Percentiles rank a stretch among this genome's conserved stretches.
Conservation (phyloP, 352 stramenopile species). For the Phytopythium montanum region DNA sequence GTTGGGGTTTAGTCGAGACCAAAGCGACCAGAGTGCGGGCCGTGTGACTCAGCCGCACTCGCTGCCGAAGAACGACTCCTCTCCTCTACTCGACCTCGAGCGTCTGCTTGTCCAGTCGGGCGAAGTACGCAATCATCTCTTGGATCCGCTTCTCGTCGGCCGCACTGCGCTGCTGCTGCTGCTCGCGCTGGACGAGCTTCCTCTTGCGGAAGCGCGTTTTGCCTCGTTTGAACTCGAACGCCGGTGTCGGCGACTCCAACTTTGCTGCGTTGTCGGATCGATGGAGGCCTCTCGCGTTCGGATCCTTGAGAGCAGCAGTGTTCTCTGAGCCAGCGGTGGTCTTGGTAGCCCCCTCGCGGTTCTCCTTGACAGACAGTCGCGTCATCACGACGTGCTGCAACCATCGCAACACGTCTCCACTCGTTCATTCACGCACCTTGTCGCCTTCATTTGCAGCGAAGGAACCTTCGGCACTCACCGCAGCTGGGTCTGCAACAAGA, state of each 20-base stretch:
- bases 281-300: not conserved
- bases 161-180: constrained; percentile 22
- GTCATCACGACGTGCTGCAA: not conserved
- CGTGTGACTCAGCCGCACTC: no score
- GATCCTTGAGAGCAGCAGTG: not conserved
- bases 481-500: not conserved
- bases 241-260: constrained; percentile 50
- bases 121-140: constrained; percentile 62
- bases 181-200: constrained; percentile 25
- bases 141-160: constrained; percentile 45
- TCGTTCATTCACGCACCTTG: not conserved
- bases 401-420: no score
- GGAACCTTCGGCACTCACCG: not conserved
- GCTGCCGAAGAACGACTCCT: no score
- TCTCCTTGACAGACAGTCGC: not conserved
- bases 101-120: constrained; percentile 47
- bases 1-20: no score
- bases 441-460: not conserved
- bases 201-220: constrained; percentile 47
- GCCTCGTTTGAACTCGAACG: constrained; percentile 42
- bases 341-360: not conserved
- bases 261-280: constrained; percentile 12
- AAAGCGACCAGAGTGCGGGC: not conserved
- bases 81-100: constrained; percentile 34
- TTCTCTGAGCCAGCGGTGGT: not conserved